Evolutionary conservation across 1,139 yeast species (phyloP).

Genomic region (Taphrina wiesneri): DNA sequence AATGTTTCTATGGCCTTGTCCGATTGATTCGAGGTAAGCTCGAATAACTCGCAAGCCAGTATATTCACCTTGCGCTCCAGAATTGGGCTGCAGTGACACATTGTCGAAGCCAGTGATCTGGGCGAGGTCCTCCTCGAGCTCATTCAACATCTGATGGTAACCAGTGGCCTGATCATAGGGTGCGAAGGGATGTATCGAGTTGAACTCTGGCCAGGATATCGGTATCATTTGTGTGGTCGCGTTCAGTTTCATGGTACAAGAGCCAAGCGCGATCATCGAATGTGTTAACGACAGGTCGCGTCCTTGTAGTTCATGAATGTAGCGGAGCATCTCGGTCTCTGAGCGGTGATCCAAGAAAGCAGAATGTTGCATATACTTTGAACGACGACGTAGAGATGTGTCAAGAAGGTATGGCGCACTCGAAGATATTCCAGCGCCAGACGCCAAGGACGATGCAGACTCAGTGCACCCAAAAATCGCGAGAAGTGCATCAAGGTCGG

Average conservation of each 20-base stretch:
- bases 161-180: constrained; percentile 87
- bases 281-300: constrained; percentile 91
- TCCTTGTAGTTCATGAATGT: constrained; percentile 78
- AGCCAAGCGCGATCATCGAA: constrained; percentile 95
- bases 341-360: constrained; percentile 88
- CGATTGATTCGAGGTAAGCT: constrained; percentile 70
- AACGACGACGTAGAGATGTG: constrained; percentile 58
- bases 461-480: constrained; percentile 41
- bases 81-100: constrained; percentile 90
- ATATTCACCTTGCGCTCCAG: constrained; percentile 98
- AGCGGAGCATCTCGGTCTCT: constrained; percentile 91
- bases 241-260: constrained; percentile 96
- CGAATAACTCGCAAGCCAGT: constrained; percentile 87
- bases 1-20: constrained; percentile 73
- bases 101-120: constrained; percentile 95
- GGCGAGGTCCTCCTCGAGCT: constrained; percentile 80
- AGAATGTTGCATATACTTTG: constrained; percentile 64
- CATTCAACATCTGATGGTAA: constrained; percentile 69
- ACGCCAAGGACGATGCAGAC: constrained; percentile 41
- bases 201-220: constrained; percentile 90
- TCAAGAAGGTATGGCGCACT: constrained; percentile 50
- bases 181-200: constrained; percentile 85
- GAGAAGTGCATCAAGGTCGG: constrained; percentile 62
- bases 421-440: constrained; percentile 44
- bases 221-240: constrained; percentile 95